These are phyloP conservation scores for Epichloe amarillans DNA, from an alignment of 2,329 filamentous ascomycete species.

Conservation along the genomic window DNA sequence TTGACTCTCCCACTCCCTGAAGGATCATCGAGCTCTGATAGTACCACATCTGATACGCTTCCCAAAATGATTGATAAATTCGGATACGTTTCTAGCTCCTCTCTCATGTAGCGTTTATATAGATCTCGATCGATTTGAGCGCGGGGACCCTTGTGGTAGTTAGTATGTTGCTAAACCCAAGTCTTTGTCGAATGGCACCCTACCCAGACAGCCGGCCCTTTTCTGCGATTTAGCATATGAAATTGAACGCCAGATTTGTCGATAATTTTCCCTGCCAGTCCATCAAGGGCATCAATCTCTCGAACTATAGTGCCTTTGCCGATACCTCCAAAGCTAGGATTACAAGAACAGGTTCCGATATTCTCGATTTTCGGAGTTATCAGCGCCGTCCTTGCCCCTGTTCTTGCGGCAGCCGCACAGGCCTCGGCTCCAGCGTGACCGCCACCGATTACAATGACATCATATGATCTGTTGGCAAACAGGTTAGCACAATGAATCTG, in stretches of 20 bases:
- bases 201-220: constrained; percentile 88
- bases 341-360: constrained; percentile 90
- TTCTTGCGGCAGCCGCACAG: constrained; percentile 75
- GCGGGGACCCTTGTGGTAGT: constrained; percentile 51
- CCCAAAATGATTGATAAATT: constrained; percentile 72
- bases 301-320: constrained; percentile 94
- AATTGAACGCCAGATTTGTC: constrained; percentile 96
- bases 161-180: background rate
- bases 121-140: constrained; percentile 88
- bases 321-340: constrained; percentile 95
- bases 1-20: constrained; percentile 37
- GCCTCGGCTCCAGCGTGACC: constrained; percentile 94
- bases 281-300: constrained; percentile 90
- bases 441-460: constrained; percentile 91
- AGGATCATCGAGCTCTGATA: constrained; percentile 33
- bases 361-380: constrained; percentile 82
- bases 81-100: constrained; percentile 65
- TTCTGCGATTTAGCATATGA: constrained; percentile 71
- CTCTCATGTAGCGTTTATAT: constrained; percentile 83
- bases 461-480: constrained; percentile 45
- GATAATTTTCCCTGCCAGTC: constrained; percentile 73
- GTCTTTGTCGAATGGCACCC: background rate
- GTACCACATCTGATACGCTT: constrained; percentile 83
- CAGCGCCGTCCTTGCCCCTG: constrained; percentile 78
- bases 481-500: background rate